These are phyloP conservation scores for Sarocladium brachiariae DNA, from an alignment of 2,329 filamentous ascomycete species.

Conservation along the genomic window DNA sequence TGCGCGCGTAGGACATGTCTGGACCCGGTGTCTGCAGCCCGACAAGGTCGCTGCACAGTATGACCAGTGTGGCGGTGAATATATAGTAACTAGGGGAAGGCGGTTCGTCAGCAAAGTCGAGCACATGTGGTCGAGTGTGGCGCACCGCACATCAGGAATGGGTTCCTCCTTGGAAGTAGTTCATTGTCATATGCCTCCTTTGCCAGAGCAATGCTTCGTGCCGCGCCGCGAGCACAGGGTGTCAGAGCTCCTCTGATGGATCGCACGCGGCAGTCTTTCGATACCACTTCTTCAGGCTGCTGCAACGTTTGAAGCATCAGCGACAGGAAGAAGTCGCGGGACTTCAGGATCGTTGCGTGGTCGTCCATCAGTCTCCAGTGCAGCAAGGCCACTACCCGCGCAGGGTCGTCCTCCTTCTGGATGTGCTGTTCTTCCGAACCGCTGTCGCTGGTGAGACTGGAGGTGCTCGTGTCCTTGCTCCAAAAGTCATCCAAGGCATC, in stretches of 20 bases:
- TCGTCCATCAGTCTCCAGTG: slow-evolving; percentile 3
- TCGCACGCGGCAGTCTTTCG: background rate
- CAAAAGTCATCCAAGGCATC: background rate
- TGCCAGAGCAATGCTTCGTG: background rate
- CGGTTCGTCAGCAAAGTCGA: background rate
- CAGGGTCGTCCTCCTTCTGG: background rate
- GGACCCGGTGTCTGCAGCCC: background rate
- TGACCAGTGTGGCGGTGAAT: background rate
- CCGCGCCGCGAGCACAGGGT: background rate
- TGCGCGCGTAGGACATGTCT: background rate
- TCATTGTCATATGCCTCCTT: background rate
- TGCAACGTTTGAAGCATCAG: background rate
- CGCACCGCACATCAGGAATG: slow-evolving; percentile 6
- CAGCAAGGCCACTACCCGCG: background rate
- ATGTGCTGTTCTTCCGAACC: background rate
- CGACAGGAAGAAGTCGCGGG: background rate
- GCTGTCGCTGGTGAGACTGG: background rate
- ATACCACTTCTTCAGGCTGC: background rate
- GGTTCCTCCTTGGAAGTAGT: background rate
- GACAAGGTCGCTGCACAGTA: background rate
- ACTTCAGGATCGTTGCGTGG: slow-evolving; percentile 2
- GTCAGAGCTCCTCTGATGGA: background rate
- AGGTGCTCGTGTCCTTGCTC: background rate
- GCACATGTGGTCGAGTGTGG: background rate
- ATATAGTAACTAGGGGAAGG: slow-evolving; percentile 2